phyloP scores from a whole-genome alignment of 129 eudicot genomes.

The Pulicaria dysenterica region DNA sequence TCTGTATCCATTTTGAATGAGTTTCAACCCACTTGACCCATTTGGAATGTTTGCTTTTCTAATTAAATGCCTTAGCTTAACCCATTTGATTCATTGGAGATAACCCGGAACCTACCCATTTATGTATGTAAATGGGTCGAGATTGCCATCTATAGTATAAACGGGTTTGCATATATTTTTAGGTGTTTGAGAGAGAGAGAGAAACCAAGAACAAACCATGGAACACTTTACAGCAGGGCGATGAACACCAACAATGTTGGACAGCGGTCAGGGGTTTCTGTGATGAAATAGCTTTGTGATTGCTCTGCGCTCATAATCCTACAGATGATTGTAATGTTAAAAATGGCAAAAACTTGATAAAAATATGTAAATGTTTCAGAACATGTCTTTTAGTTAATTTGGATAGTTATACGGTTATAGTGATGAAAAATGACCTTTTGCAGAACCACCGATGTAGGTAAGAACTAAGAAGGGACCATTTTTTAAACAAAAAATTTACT shows the following conservation, averaged over 20 bases:
- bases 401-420: background rate
- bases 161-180: too few relatives aligned
- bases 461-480: too few relatives aligned
- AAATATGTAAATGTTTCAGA: slow-evolving; percentile 5
- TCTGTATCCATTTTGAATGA: too few relatives aligned
- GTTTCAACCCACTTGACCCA: too few relatives aligned
- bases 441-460: background rate
- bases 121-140: too few relatives aligned
- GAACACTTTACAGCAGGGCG: slow-evolving; percentile 25
- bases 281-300: slow-evolving; percentile 77
- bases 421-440: slow-evolving; percentile 9
- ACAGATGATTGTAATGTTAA: slow-evolving; percentile 19
- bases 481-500: too few relatives aligned
- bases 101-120: too few relatives aligned
- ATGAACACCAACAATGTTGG: background rate
- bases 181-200: too few relatives aligned
- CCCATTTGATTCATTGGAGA: too few relatives aligned
- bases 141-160: too few relatives aligned
- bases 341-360: background rate
- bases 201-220: slow-evolving; percentile 17
- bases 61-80: too few relatives aligned
- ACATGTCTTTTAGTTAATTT: background rate
- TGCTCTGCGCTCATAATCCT: slow-evolving; percentile 95
- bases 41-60: too few relatives aligned
- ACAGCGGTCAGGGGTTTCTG: slow-evolving; percentile 41